These are phyloP conservation scores for Ascochyta rabiei DNA, from an alignment of 2,329 filamentous ascomycete genomes.

Conservation along the genomic window DNA sequence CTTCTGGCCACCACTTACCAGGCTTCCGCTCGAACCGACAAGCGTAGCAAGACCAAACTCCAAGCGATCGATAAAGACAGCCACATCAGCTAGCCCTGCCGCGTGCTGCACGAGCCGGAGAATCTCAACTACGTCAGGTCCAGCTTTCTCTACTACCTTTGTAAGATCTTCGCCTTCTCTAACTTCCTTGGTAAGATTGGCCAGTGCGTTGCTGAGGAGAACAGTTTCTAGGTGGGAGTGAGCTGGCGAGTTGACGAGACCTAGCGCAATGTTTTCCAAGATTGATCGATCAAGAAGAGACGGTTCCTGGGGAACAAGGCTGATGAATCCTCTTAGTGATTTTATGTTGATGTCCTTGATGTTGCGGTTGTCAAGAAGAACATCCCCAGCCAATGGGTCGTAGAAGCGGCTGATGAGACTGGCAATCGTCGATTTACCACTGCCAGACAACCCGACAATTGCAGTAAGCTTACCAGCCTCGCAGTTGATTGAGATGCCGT, in stretches of 20 bases:
- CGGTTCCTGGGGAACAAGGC: constrained; percentile 59
- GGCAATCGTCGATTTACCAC: constrained; percentile 52
- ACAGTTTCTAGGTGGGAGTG: constrained; percentile 51
- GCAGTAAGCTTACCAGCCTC: constrained; percentile 50
- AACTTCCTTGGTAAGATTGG: constrained; percentile 59
- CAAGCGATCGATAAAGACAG: constrained; percentile 60
- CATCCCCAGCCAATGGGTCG: constrained; percentile 58
- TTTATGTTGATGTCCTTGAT: constrained; percentile 48
- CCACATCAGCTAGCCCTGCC: constrained; percentile 64
- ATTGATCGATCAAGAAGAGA: constrained; percentile 59
- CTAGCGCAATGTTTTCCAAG: constrained; percentile 60
- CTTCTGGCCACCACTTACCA: constrained; percentile 64
- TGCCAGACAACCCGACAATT: constrained; percentile 52
- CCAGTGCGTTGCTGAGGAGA: constrained; percentile 58
- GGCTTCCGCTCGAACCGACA: constrained; percentile 60
- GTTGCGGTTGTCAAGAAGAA: constrained; percentile 61
- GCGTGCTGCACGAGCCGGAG: constrained; percentile 57
- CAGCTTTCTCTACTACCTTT: constrained; percentile 20
- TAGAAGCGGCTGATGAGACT: constrained; percentile 49
- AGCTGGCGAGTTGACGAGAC: constrained; percentile 52
- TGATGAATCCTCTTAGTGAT: constrained; percentile 45
- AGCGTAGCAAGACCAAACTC: constrained; percentile 56
- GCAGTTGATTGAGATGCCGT: constrained; percentile 46
- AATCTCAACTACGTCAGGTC: constrained; percentile 51
- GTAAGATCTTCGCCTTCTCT: constrained; percentile 58